phyloP scores from a whole-genome alignment of 768 basidiomycete genomes.

The Paxillus rubicundulus region DNA sequence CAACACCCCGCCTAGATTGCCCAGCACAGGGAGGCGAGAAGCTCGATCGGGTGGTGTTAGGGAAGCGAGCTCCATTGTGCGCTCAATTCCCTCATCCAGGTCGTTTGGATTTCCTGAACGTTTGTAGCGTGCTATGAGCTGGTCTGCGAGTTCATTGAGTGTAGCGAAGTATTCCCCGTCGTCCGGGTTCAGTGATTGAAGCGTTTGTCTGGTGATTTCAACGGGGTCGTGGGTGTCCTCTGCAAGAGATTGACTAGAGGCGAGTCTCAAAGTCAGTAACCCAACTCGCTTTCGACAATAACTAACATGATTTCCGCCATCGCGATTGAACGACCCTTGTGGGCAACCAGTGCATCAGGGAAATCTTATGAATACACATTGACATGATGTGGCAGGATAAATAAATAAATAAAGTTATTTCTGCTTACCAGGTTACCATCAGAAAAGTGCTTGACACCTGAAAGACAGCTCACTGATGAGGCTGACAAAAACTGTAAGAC shows the following conservation, averaged over 20 bases:
- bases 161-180: conserved; percentile 7
- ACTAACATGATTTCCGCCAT: too few relatives aligned
- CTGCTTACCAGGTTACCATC: too few relatives aligned
- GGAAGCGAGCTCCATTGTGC: conserved; percentile 15
- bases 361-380: too few relatives aligned
- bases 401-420: too few relatives aligned
- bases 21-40: conserved; percentile 10
- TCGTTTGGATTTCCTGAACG: conserved; percentile 20
- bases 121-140: conserved; percentile 21
- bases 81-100: conserved; percentile 24
- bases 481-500: too few relatives aligned
- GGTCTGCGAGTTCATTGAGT: conserved; percentile 8
- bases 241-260: not conserved
- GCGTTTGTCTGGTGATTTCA: conserved; percentile 7
- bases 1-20: conserved; percentile 19
- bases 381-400: too few relatives aligned
- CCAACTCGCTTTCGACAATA: too few relatives aligned
- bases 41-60: conserved; percentile 21
- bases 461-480: too few relatives aligned
- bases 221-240: conserved; percentile 7
- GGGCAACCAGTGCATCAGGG: too few relatives aligned
- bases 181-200: conserved; percentile 7
- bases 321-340: too few relatives aligned
- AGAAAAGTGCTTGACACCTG: too few relatives aligned
- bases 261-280: too few relatives aligned